Evolutionary conservation across 805 yeast species (phyloP), one percentile per base, ranked within the genome.

Genomic region (Kluyveromyces dobzhanskii): DNA sequence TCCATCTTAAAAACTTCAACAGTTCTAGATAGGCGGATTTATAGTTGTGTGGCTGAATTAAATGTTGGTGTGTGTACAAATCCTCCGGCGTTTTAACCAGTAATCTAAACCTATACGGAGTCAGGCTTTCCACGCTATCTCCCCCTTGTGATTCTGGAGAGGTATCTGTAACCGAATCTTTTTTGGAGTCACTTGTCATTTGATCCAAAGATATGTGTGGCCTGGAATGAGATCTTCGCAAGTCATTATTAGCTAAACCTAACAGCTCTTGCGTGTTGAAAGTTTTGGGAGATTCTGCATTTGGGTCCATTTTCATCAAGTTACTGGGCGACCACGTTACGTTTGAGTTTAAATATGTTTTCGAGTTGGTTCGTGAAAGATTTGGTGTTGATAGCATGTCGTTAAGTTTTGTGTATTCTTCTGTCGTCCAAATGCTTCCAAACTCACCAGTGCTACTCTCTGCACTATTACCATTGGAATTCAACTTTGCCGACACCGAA

Each of bases 351-450:
- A 33, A 27, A 24, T 30, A 31, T 11, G 30, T 32, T 19, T 38
- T 32, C 13, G 40, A 38, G 30, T 38, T 38, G 14, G 31, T 38
- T 18, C 37, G 33, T 4, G 37, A 34, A 17, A 34, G 21, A 16
- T 24, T 34, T 26, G 41, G 37, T 11, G 32, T 33, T 3, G 40
- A 35, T 3, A 52, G 33, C 10, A 54, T 39, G 37, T 51, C 49
- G 21, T 51, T 50, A 19, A 55, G 29, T 30, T 49, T 50, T 44
- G 45, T 45, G 26, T 54, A 49, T 36, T 54, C 59, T 18, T 46
- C 49, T 19, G 49, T 75, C 65, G 38, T 79, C 82, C 68, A 78
- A 69, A 43, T 74, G 62, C 62, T 76, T 14, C 76, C 70, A 31
- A 78, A 73, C 13, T 46, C 42, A 8, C 32, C 32, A 30, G 18